Evolutionary conservation across 768 basidiomycete species (phyloP).

Genomic region (Leccinum broughii): DNA sequence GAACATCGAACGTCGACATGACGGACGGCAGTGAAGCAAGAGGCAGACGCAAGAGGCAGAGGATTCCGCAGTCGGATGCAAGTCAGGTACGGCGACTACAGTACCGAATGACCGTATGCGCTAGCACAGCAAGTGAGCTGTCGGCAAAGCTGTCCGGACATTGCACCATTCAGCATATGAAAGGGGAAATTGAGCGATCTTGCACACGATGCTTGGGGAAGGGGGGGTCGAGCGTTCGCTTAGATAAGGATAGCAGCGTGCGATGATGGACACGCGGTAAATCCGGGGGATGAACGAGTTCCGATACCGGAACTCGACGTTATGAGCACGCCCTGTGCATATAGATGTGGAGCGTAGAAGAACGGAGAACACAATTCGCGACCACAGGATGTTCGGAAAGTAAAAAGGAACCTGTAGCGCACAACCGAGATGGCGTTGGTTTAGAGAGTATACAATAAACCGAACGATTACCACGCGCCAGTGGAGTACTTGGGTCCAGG

Average conservation of each 20-base stretch:
- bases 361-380: conserved; percentile 4
- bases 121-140: background rate
- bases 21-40: conserved; percentile 3
- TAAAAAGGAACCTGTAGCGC: conserved; percentile 4
- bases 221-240: conserved; percentile 16
- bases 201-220: background rate
- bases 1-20: background rate
- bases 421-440: background rate
- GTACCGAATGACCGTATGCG: conserved; percentile 12
- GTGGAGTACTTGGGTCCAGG: conserved; percentile 31
- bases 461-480: conserved; percentile 26
- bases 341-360: conserved; percentile 1
- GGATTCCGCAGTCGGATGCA: conserved; percentile 18
- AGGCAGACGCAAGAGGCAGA: background rate
- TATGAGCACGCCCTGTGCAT: background rate
- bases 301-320: conserved; percentile 25
- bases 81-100: conserved; percentile 20
- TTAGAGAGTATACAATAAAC: conserved; percentile 11
- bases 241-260: conserved; percentile 28
- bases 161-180: background rate
- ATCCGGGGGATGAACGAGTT: conserved; percentile 21
- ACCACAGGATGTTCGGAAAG: conserved; percentile 20
- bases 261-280: conserved; percentile 9
- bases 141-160: background rate
- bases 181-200: background rate